Evolutionary conservation across 345 rosid genomes (phyloP).

Genomic region (Salix brachista): DNA sequence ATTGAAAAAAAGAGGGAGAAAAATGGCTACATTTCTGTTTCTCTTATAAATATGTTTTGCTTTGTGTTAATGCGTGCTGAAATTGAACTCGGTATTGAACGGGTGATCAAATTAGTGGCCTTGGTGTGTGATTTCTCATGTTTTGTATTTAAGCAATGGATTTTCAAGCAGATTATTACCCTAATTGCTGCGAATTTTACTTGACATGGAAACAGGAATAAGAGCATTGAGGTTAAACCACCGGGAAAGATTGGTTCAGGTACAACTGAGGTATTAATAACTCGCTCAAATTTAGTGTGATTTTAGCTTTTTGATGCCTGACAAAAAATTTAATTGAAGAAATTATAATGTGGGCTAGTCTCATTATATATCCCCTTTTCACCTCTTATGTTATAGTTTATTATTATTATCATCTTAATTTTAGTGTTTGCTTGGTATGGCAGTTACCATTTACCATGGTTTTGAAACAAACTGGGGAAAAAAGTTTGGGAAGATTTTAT

Average conservation of each 20-base stretch:
- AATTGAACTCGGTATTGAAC: background rate
- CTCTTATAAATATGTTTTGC: background rate
- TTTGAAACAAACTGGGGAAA: conserved; percentile 51
- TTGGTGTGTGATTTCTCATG: too few species aligned
- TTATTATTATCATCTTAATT: background rate
- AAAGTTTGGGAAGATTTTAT: conserved; percentile 52
- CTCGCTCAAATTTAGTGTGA: background rate
- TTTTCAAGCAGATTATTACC: too few species aligned
- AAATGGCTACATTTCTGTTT: background rate
- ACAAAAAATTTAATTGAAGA: background rate
- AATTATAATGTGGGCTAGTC: background rate
- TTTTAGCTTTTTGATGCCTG: background rate
- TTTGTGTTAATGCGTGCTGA: background rate
- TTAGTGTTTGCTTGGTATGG: conserved; percentile 4
- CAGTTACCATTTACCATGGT: conserved; percentile 72
- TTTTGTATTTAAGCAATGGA: too few species aligned
- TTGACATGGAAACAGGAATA: conserved; percentile 40
- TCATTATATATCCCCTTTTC: too few species aligned
- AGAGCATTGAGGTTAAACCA: conserved; percentile 51
- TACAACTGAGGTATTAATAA: conserved; percentile 64
- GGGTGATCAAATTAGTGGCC: too few species aligned
- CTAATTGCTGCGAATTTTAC: too few species aligned
- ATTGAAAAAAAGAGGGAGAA: background rate
- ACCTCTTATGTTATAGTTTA: too few species aligned
- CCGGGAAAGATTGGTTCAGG: conserved; percentile 76